Conservation (phyloP, 257 asterid genomes). For the Eucommia ulmoides region DNA sequence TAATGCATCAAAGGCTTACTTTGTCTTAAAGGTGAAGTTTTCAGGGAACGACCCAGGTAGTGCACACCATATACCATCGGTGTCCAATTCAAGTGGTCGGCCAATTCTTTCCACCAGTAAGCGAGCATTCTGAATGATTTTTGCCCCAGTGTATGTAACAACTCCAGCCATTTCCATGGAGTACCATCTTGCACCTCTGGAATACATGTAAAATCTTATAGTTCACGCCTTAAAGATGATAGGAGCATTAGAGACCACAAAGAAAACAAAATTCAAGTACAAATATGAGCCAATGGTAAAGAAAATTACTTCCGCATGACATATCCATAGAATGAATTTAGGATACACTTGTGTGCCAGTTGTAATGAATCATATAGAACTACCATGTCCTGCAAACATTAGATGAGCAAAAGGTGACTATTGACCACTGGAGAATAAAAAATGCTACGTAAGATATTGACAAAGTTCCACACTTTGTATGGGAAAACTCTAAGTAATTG, state of each 20-base stretch:
- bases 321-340: conserved; percentile 96
- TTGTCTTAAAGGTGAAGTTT: conserved; percentile 85
- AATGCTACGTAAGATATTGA: conserved; percentile 8
- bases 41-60: conserved; percentile 96
- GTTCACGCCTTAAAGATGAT: background rate
- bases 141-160: conserved; percentile 95
- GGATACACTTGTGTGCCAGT: conserved; percentile 97
- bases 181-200: conserved; percentile 99
- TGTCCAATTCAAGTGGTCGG: conserved; percentile 95
- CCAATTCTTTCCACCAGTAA: conserved; percentile 93
- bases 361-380: conserved; percentile 90
- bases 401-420: conserved; percentile 10
- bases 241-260: conserved; percentile 6
- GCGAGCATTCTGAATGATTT: conserved; percentile 97
- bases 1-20: conserved; percentile 39
- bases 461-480: conserved; percentile 4
- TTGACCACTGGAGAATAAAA: conserved; percentile 6
- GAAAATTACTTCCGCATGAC: conserved; percentile 91
- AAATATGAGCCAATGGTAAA: conserved; percentile 11
- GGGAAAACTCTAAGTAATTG: too few species aligned
- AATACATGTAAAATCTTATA: conserved; percentile 2
- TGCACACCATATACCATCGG: conserved; percentile 98
- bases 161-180: conserved; percentile 99
- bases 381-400: conserved; percentile 75
- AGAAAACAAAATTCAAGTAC: conserved; percentile 3